phyloP scores from a whole-genome alignment of 352 stramenopile genomes.

The Peronospora farinosa region DNA sequence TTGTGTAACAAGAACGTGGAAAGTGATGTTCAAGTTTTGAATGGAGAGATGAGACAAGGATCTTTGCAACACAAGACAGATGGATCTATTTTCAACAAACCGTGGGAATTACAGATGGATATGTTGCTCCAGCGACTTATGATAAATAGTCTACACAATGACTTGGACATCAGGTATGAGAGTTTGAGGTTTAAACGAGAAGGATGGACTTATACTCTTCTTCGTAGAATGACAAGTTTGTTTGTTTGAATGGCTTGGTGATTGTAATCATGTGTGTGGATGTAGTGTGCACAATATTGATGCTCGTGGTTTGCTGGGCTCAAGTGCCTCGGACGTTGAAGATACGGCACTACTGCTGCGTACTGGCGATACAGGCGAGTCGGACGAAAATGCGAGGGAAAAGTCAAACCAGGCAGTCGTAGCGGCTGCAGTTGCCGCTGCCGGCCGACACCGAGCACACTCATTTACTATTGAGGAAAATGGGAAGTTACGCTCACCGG shows the following conservation, averaged over 20 bases:
- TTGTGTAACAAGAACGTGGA: conserved; percentile 18
- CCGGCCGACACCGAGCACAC: conserved; percentile 35
- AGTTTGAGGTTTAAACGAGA: conserved; percentile 4
- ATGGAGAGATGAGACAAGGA: background rate
- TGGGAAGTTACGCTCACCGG: conserved; percentile 12
- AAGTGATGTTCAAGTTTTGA: conserved; percentile 8
- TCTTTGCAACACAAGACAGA: conserved; percentile 4
- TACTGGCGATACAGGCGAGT: conserved; percentile 8
- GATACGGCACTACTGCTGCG: conserved; percentile 5
- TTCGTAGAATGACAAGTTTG: conserved; percentile 14
- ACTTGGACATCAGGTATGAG: conserved; percentile 64
- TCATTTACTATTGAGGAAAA: conserved; percentile 40
- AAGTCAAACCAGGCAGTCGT: conserved; percentile 40
- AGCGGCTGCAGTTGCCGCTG: conserved; percentile 34
- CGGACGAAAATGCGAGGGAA: conserved; percentile 30
- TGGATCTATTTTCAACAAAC: conserved; percentile 33
- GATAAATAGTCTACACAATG: conserved; percentile 70
- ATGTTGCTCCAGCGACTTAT: conserved; percentile 79
- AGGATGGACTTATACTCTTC: conserved; percentile 1
- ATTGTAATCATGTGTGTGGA: background rate
- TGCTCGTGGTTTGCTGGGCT: conserved; percentile 40
- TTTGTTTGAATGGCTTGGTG: too few species aligned
- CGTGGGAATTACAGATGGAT: conserved; percentile 84
- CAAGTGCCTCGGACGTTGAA: conserved; percentile 33
- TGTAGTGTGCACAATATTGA: conserved; percentile 72